Conservation (phyloP, 176 grass and related monocot genomes). For the Themeda triandra region DNA sequence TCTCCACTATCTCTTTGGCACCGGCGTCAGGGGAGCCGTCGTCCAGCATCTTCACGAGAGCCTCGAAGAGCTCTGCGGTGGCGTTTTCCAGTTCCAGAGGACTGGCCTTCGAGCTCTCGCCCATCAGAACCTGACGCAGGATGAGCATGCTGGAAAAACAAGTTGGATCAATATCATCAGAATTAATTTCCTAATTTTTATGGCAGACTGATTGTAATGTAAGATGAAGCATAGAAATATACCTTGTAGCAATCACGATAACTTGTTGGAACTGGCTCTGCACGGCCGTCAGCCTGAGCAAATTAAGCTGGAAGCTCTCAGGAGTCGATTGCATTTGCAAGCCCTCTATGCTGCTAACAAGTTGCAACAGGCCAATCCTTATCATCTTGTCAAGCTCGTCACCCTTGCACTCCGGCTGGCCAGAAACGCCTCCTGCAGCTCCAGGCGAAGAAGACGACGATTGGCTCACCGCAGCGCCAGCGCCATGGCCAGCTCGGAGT, state of each 20-base stretch:
- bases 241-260: conserved; percentile 83
- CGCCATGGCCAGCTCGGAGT: conserved; percentile 65
- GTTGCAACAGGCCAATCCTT: conserved; percentile 72
- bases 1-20: conserved; percentile 56
- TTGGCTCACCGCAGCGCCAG: conserved; percentile 32
- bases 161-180: background rate
- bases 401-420: conserved; percentile 72
- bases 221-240: background rate
- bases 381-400: conserved; percentile 70
- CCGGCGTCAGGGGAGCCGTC: conserved; percentile 43
- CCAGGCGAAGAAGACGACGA: conserved; percentile 28
- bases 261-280: conserved; percentile 77
- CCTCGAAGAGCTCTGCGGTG: conserved; percentile 38
- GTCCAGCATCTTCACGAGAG: conserved; percentile 50
- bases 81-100: conserved; percentile 33
- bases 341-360: conserved; percentile 55
- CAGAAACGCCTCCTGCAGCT: conserved; percentile 16
- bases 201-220: too few species aligned
- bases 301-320: conserved; percentile 75
- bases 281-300: conserved; percentile 59
- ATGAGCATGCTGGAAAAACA: conserved; percentile 62
- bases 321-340: conserved; percentile 55
- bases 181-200: background rate
- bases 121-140: conserved; percentile 67
- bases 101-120: conserved; percentile 35